Evolutionary conservation across 1,284 basidiomycete species (phyloP).

Genomic region (Puccinia novopanici): DNA sequence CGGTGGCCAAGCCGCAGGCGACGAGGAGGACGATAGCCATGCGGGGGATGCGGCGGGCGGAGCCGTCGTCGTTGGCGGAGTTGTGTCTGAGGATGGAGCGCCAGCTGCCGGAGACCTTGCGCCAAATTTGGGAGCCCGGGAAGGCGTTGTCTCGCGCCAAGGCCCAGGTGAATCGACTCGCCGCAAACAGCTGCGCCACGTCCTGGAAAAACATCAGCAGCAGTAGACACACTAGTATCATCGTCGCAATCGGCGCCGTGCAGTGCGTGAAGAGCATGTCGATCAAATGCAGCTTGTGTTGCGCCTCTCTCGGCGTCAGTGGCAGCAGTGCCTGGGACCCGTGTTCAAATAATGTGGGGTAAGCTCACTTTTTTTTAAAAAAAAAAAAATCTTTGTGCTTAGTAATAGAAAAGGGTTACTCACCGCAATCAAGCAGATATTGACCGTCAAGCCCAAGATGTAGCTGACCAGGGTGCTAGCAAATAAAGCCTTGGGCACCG

Average conservation of each 20-base stretch:
- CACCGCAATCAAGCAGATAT: constrained; percentile 33
- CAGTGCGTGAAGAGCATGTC: constrained; percentile 44
- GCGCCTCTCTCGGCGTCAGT: constrained; percentile 10
- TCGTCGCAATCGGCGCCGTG: constrained; percentile 7
- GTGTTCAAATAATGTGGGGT: no score
- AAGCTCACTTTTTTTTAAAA: neutral
- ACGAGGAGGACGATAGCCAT: constrained; percentile 41
- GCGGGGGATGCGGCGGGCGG: constrained; percentile 30
- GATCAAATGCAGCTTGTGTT: constrained; percentile 26
- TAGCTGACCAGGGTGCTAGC: constrained; percentile 36
- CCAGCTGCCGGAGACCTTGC: constrained; percentile 31
- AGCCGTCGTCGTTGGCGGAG: neutral
- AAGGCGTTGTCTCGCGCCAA: constrained; percentile 46
- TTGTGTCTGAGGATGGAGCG: neutral
- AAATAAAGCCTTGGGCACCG: constrained; percentile 38
- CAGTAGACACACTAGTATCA: constrained; percentile 38
- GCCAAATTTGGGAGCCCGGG: constrained; percentile 41
- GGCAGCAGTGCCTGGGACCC: constrained; percentile 14
- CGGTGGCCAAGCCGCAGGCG: constrained; percentile 22
- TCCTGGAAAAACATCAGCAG: constrained; percentile 47
- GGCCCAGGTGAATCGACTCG: constrained; percentile 48
- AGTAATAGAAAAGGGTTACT: neutral
- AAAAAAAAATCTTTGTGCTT: neutral
- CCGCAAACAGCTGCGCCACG: constrained; percentile 43
- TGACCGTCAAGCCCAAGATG: constrained; percentile 35